phyloP scores from a whole-genome alignment of 331 rosid genomes.

The Dryas integrifolia region DNA sequence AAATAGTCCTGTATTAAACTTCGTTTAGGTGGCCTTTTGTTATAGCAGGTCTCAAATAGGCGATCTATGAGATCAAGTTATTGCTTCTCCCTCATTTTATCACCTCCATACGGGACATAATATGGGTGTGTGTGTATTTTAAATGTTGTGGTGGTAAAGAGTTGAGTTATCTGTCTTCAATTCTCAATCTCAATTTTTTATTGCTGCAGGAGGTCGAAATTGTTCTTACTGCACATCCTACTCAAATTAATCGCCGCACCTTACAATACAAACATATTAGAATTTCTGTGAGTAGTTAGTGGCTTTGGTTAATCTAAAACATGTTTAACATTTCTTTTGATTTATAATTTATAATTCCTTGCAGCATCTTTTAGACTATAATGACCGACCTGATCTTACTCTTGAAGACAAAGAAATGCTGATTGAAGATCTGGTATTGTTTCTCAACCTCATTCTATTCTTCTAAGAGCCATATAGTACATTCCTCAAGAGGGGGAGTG shows the following conservation, averaged over 20 bases:
- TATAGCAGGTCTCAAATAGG: too few species aligned
- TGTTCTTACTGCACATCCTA: constrained; percentile 98
- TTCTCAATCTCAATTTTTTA: constrained; percentile 12
- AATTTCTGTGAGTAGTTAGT: constrained; percentile 61
- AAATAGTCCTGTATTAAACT: background rate
- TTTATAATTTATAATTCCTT: constrained; percentile 17
- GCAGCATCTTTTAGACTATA: constrained; percentile 84
- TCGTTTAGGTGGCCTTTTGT: background rate
- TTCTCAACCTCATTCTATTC: constrained; percentile 28
- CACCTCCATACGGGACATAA: background rate
- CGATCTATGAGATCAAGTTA: background rate
- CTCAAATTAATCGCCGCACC: constrained; percentile 93
- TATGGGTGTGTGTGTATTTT: constrained; percentile 5
- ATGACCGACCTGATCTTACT: constrained; percentile 80
- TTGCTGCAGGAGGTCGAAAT: constrained; percentile 77
- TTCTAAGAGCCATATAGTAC: constrained; percentile 22
- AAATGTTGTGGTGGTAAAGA: background rate
- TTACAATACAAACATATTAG: constrained; percentile 82
- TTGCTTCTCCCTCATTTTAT: background rate
- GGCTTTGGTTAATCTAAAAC: constrained; percentile 18
- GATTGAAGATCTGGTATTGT: constrained; percentile 83
- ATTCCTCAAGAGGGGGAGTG: background rate
- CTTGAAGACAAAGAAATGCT: constrained; percentile 80
- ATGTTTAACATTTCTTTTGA: constrained; percentile 24
- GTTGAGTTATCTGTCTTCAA: background rate